Evolutionary conservation across 768 basidiomycete genomes (phyloP), one percentile per base, ranked within the genome.

Genomic region (Leccinellum albellum): DNA sequence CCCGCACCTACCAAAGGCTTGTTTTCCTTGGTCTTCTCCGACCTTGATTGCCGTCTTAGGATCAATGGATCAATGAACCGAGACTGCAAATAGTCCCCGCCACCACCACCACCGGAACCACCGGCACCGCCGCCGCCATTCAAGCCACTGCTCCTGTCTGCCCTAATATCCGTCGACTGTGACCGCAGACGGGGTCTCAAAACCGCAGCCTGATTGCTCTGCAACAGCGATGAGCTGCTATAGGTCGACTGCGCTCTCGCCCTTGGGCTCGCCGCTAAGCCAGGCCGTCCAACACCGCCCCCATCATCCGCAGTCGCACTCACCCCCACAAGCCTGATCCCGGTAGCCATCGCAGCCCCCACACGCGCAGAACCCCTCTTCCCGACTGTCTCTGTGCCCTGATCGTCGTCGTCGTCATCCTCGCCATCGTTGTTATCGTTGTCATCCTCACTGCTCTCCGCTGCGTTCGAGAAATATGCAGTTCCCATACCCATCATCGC

Each of bases 61-160:
- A 87, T 71, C 47, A 92, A 74, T 46, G 91, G 91, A 66, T 94
- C 91, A 20, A 93, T 84, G 67, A 94, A 94, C 70, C 79, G 84
- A 53, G 28, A 55, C 0, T 58, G 42, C 32, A 48, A 61, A 6
- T 31, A 54, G 35, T 67, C 63, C 50, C 46, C 59, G 6, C 53
- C 54, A 2, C 33, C 13, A 32, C 31, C 48, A n/a, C n/a, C n/a
- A n/a, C n/a, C n/a, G n/a, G n/a, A n/a, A n/a, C n/a, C n/a, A n/a
- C n/a, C n/a, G n/a, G n/a, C n/a, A n/a, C n/a, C 57, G 15, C 55
- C 50, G 14, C 37, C 37, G 40, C 40, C 40, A 42, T 20, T 42
- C 40, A 42, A 20, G 20, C 40, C 10, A 5, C 20, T 20, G 40
- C 61, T 67, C 12, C 24, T 33, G 1, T 73, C 63, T 7, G 59